Base-by-base conservation (phyloP, 805 yeast species). In the Tanozyma kutaoensis region DNA sequence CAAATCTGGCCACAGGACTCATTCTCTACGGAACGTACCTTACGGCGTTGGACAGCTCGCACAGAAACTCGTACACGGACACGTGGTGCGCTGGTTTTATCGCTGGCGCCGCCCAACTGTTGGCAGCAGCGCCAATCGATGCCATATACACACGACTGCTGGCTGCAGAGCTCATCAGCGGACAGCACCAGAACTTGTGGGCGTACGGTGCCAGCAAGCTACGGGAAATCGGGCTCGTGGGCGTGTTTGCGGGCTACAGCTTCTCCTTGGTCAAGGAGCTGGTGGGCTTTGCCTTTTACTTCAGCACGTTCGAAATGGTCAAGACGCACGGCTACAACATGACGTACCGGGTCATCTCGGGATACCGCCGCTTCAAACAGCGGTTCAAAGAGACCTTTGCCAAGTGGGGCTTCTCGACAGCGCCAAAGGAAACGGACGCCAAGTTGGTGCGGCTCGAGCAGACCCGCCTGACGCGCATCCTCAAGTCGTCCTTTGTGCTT, bases 121-220 rank as follows among this genome's bases (percentile, higher is more conserved):
- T 82, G 12, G 86, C 82, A 1, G 94, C 95, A 2, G 88, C 95
- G 2, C 97, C 97, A 0, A 62, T 88, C 4, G 96, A 88, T 51
- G 95, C 96, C 6, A 72, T 88, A 3, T 79, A 77, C 43, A 71
- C 93, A 2, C 62, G 96, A 37, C 80, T 86, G 36, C 65, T 74
- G 2, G 76, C 82, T 4, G 69, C 77, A 8, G 94, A 84, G 37
- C 53, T 86, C 28, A 50, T 82, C 11, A 64, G 67, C 28, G 79
- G 84, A 5, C 42, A 65, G 18, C 75, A 79, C 48, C 68, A 68
- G 31, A 77, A 77, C 31, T 48, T 86, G 30, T 82, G 95, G 93
- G 52, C 53, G 15, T 88, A 82, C 49, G 85, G 88, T 0, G 46
- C 65, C 15, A 61, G 62, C 26, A 82, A 82, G 42, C 53, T 85